Evolutionary conservation across 768 basidiomycete species (phyloP), one percentile per base, ranked within the genome.

Genomic region (Amylocystis lapponica): DNA sequence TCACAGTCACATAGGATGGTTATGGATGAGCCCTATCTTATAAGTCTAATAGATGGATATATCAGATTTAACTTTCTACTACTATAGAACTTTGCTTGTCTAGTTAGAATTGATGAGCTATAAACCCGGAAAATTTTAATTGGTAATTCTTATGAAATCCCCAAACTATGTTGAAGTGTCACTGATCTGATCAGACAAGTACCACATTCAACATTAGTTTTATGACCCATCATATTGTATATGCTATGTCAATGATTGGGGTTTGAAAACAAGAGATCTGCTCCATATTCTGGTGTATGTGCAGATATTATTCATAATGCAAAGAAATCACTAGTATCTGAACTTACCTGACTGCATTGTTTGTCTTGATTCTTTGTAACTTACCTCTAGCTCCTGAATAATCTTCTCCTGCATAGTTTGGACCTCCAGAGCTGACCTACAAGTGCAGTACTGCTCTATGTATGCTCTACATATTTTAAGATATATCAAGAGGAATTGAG

Each of bases 371-470:
- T 76, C 72, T 25, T 69, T 64, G 59, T 82, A 89, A 41, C 66
- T 74, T 16, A 63, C 64, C 59, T 87, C 78, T 14, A 86, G 71
- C 50, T 92, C 82, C 3, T 73, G 64, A 39, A 92, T 79, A 39
- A 90, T 81, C 22, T 61, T 64, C 20, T 85, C 76, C 59, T 93
- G 88, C 64, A 72, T 74, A 6, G 59, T 65, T 2, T 56, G 57
- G 17, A 92, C 68, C 26, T 84, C 81, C 9, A 67, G 74, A 0
- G 83, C 69, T 0, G 75, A 76, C 2, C 58, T 64, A 56, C 94
- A 97, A 27, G 71, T 81, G 48, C 75, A 71, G 58, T 99, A 99
- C 36, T 72, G 74, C 43, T 86, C 77, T 41, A 99, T 66, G 46
- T 59, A 43, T 16, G 56, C 46, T 36, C 64, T 55, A 36, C 27